Percentiles rank a stretch among this genome's conserved stretches.
Evolutionary conservation across 306 rosid species (phyloP).

Genomic region (Pterocarpus macrocarpus): DNA sequence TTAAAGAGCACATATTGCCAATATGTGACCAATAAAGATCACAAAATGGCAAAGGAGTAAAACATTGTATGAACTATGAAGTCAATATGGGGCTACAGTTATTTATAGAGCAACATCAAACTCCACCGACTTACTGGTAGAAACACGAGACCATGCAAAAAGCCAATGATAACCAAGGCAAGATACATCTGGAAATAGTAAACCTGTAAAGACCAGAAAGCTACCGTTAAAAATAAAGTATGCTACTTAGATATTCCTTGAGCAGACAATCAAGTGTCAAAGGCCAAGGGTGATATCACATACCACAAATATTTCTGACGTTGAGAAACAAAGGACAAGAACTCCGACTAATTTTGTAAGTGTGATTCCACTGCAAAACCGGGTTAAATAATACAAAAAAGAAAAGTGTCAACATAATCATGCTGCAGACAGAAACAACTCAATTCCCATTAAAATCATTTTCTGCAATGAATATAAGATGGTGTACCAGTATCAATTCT

Average conservation of each 20-base stretch:
- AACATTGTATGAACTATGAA: neutral
- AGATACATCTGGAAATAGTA: conserved; percentile 98
- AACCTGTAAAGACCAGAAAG: conserved; percentile 68
- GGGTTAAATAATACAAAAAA: conserved; percentile 42
- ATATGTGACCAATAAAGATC: conserved; percentile 34
- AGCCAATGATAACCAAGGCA: conserved; percentile 92
- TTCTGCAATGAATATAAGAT: neutral
- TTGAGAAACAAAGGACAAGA: conserved; percentile 85
- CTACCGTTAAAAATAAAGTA: neutral
- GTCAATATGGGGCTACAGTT: conserved; percentile 6
- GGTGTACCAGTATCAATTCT: neutral
- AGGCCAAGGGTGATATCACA: conserved; percentile 45
- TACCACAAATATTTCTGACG: conserved; percentile 97
- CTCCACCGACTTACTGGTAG: conserved; percentile 76
- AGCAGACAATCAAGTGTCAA: conserved; percentile 34
- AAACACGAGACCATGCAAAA: conserved; percentile 95
- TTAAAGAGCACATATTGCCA: neutral
- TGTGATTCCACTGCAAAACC: conserved; percentile 84
- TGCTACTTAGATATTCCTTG: conserved; percentile 21
- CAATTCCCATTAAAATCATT: conserved; percentile 22
- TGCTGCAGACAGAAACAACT: conserved; percentile 14
- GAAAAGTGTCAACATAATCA: conserved; percentile 41
- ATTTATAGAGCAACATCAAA: conserved; percentile 39
- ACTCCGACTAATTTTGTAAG: conserved; percentile 97
- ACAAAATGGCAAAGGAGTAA: conserved; percentile 21